A percentile compares a stretch with the other conserved stretches of the same genome.
These are phyloP conservation scores for Cladosporium colombiae DNA, from an alignment of 2,329 filamentous ascomycete genomes.

Conservation along the genomic window DNA sequence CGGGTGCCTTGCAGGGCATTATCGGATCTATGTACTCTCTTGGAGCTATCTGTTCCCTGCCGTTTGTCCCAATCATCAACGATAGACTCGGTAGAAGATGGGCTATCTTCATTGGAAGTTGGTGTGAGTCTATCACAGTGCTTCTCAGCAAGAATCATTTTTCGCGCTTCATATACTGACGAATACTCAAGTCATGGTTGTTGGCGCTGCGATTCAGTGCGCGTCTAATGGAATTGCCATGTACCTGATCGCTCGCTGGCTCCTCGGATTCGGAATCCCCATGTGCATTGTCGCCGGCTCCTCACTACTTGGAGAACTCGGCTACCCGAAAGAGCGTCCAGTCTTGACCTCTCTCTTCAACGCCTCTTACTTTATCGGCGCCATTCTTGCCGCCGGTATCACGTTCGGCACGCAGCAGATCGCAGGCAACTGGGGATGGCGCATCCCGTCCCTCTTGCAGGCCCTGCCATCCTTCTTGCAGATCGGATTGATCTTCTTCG, in stretches of 20 bases:
- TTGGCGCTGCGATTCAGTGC: conserved; percentile 60
- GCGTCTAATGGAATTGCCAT: conserved; percentile 52
- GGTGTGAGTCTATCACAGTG: conserved; percentile 25
- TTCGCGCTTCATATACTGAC: neutral
- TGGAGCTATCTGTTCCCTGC: conserved; percentile 59
- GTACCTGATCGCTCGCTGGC: conserved; percentile 61
- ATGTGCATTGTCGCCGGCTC: conserved; percentile 62
- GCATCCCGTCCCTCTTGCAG: conserved; percentile 51
- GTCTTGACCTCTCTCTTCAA: conserved; percentile 64
- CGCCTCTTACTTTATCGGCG: conserved; percentile 59
- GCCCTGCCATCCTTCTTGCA: conserved; percentile 48
- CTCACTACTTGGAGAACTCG: conserved; percentile 61
- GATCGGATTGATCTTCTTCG: conserved; percentile 30
- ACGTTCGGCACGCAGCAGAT: conserved; percentile 52
- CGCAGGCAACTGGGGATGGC: conserved; percentile 47
- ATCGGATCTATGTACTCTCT: conserved; percentile 62
- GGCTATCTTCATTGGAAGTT: conserved; percentile 58
- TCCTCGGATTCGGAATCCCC: conserved; percentile 64
- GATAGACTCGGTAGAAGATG: conserved; percentile 58
- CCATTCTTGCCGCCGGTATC: conserved; percentile 48
- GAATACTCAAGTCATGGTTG: conserved; percentile 48
- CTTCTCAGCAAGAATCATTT: neutral
- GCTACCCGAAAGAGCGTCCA: conserved; percentile 61
- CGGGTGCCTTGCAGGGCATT: conserved; percentile 53
- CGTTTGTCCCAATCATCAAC: conserved; percentile 58